Percentiles rank a stretch among this genome's conserved stretches.
phyloP scores from a whole-genome alignment of 345 rosid species.

The Excoecaria cochinchinensis region DNA sequence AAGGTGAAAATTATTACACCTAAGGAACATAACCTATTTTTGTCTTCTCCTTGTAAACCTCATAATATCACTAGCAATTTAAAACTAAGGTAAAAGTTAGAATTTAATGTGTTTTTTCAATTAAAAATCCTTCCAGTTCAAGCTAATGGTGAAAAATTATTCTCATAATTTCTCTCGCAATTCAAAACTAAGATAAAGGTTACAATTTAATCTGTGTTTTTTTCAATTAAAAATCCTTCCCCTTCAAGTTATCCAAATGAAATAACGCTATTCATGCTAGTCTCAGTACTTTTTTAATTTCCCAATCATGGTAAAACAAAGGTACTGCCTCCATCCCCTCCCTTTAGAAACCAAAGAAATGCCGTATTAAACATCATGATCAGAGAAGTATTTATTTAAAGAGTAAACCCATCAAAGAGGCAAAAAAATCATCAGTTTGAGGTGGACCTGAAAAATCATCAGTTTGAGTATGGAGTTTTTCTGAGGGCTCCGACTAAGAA shows the following conservation, averaged over 20 bases:
- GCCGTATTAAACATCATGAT: not conserved
- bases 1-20: not conserved
- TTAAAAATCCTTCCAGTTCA: not conserved
- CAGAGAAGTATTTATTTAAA: not conserved
- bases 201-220: not conserved
- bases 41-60: not conserved
- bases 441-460: no score
- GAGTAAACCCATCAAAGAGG: not conserved
- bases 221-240: not conserved
- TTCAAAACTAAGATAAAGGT: not conserved
- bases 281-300: not conserved
- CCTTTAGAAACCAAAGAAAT: not conserved
- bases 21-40: not conserved
- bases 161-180: not conserved
- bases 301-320: not conserved
- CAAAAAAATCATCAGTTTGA: no score
- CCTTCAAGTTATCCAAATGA: not conserved
- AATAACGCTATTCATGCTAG: not conserved
- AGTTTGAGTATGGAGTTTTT: no score
- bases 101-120: not conserved
- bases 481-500: no score
- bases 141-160: no score
- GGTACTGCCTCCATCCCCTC: not conserved
- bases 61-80: not conserved
- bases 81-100: not conserved